Evolutionary conservation across 305 asterid species (phyloP).

Genomic region (Fraxinus sp.): DNA sequence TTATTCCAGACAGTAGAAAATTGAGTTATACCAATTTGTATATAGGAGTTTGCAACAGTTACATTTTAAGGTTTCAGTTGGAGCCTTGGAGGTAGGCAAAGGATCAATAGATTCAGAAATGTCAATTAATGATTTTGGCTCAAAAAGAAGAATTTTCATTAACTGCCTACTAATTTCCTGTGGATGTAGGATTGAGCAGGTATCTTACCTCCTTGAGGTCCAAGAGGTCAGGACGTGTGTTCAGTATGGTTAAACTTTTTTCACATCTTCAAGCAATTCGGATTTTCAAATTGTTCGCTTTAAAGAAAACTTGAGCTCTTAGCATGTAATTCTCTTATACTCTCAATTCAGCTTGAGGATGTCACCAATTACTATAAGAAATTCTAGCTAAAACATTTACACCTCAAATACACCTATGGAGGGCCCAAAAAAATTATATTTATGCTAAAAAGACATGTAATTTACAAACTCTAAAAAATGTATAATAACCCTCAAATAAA

Average conservation of each 20-base stretch:
- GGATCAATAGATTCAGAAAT: not conserved
- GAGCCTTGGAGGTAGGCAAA: not conserved
- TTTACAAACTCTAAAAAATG: not conserved
- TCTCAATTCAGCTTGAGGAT: not conserved
- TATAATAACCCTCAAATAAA: not conserved
- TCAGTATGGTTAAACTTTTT: not conserved
- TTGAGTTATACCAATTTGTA: not conserved
- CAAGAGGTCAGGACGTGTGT: not conserved
- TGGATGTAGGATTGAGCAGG: not conserved
- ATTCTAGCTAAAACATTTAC: not conserved
- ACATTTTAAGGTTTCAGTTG: not conserved
- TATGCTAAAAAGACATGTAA: not conserved
- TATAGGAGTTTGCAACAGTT: not conserved
- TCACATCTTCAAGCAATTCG: not conserved
- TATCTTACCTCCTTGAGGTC: not conserved
- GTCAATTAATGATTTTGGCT: not conserved
- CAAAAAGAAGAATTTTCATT: not conserved
- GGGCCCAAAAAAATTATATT: not conserved
- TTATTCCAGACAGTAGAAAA: not conserved
- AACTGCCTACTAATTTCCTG: not conserved
- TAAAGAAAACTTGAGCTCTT: not conserved
- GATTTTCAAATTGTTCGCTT: not conserved
- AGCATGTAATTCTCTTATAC: not conserved
- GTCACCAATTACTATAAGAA: not conserved
- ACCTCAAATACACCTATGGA: not conserved